These are phyloP conservation scores for Turritis glabra DNA, from an alignment of 345 rosid genomes.

Conservation along the genomic window DNA sequence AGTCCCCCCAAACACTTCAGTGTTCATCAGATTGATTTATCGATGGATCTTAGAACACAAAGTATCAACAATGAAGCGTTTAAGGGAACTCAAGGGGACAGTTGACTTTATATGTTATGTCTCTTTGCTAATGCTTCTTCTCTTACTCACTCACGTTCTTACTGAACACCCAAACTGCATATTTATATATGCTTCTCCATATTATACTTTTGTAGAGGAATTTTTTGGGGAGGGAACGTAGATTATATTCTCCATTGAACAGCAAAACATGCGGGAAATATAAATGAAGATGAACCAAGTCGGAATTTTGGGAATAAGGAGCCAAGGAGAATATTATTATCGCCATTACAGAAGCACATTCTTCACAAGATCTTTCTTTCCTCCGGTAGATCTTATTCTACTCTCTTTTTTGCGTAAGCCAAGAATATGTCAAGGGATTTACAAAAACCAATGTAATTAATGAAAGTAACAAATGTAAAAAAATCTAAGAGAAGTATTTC, in stretches of 20 bases:
- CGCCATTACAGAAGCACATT: background rate
- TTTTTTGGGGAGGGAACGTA: constrained; percentile 14
- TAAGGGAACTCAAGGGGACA: constrained; percentile 41
- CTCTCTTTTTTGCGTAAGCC: background rate
- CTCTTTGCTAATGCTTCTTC: background rate
- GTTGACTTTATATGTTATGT: constrained; percentile 16
- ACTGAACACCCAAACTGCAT: background rate
- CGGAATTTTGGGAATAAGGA: constrained; percentile 15
- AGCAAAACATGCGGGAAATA: background rate
- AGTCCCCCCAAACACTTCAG: constrained; percentile 45
- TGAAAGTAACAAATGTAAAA: background rate
- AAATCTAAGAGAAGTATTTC: too few relatives aligned
- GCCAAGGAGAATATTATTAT: constrained; percentile 12
- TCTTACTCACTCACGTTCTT: background rate
- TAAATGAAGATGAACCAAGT: constrained; percentile 36
- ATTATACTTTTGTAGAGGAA: background rate
- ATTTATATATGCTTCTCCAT: constrained; percentile 18
- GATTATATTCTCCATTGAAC: background rate
- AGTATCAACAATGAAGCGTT: constrained; percentile 37
- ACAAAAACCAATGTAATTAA: background rate
- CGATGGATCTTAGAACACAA: background rate
- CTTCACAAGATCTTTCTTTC: background rate
- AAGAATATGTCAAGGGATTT: background rate
- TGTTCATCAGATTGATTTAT: constrained; percentile 10
- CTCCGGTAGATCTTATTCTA: constrained; percentile 6